Base-by-base conservation (phyloP, 305 asterid genomes). In the Euphrasia arctica region DNA sequence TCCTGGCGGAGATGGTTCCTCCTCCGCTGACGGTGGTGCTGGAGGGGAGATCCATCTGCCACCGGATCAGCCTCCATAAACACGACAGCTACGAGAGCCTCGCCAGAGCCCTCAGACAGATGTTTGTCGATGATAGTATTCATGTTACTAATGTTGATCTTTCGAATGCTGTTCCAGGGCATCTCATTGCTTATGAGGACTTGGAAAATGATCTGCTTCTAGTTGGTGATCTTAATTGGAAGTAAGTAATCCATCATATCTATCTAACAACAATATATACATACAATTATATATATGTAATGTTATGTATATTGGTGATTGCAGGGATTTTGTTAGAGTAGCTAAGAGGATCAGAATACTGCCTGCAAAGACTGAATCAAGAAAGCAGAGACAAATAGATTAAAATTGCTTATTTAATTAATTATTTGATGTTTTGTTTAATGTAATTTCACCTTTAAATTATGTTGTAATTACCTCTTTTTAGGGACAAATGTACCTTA, bases 131-230 rank as follows among this genome's bases (percentile, higher is more conserved):
- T 3, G 1, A 5, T 14, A 3, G 7, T 50, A 50, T 8, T 50
- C 14, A 5, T 54, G 25, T 6, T 25, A 2, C 6, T 5, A 27
- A 54, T 54, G 55, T 84, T 13, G 92, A 89, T 71, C 95, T 89
- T 15, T 78, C 91, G 2, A 89, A 86, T 64, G 95, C 90, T 18
- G 72, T 89, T 14, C 96, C 95, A 0, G 96, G 95, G 36, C 79
- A 86, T 64, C 72, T 86, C 22, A 77, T 89, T 72, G 96, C 96
- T 18, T 89, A 89, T 56, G 92, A 89, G 66, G 96, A 89, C 67
- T 84, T 84, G 80, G 95, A 89, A 69, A 84, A 84, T 71, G 96
- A 89, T 80, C 95, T 89, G 45, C 96, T 89, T 50, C 85, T 89
- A 54, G 95, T 77, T 48, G 95, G 96, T 64, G 96, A 89, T 71